Percentiles rank a stretch among this genome's conserved stretches.
These are phyloP conservation scores for Acanthamoeba quina DNA, from an alignment of 208 protist species.

Conservation along the genomic window DNA sequence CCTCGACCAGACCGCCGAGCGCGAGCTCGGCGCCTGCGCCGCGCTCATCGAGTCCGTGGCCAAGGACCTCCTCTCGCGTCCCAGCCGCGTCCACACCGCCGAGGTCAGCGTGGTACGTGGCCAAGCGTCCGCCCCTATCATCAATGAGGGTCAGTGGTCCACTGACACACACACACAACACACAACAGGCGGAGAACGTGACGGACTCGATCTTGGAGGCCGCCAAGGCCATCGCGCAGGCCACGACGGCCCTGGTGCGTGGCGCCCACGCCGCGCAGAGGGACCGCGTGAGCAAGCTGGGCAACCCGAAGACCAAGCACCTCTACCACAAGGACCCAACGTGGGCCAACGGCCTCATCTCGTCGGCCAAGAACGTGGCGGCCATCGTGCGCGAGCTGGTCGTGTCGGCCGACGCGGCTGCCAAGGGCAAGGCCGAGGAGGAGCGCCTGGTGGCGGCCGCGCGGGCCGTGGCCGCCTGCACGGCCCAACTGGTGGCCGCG, in stretches of 20 bases:
- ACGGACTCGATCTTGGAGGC: slow-evolving; percentile 65
- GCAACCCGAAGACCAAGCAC: slow-evolving; percentile 76
- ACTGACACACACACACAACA: background rate
- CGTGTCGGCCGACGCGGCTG: background rate
- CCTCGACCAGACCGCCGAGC: slow-evolving; percentile 63
- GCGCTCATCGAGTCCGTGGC: slow-evolving; percentile 44
- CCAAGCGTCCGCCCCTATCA: too few relatives aligned
- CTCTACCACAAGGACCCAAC: slow-evolving; percentile 72
- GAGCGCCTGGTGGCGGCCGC: slow-evolving; percentile 51
- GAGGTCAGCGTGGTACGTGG: background rate
- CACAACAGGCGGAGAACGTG: background rate
- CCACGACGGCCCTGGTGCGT: slow-evolving; percentile 45
- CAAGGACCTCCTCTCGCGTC: slow-evolving; percentile 31
- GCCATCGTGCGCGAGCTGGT: slow-evolving; percentile 39
- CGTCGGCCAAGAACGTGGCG: slow-evolving; percentile 18
- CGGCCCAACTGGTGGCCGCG: slow-evolving; percentile 66
- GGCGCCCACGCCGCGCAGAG: slow-evolving; percentile 50
- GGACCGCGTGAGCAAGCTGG: slow-evolving; percentile 66
- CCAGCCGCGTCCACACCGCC: background rate
- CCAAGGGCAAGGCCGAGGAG: slow-evolving; percentile 50
- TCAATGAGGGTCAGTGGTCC: background rate
- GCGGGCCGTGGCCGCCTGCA: slow-evolving; percentile 42
- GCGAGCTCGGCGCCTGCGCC: slow-evolving; percentile 61
- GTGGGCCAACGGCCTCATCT: slow-evolving; percentile 71
- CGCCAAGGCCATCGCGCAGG: slow-evolving; percentile 58